A percentile compares a stretch with the other conserved stretches of the same genome.
These are phyloP conservation scores for Suillus ampliporus DNA, from an alignment of 768 basidiomycete species.

Conservation along the genomic window DNA sequence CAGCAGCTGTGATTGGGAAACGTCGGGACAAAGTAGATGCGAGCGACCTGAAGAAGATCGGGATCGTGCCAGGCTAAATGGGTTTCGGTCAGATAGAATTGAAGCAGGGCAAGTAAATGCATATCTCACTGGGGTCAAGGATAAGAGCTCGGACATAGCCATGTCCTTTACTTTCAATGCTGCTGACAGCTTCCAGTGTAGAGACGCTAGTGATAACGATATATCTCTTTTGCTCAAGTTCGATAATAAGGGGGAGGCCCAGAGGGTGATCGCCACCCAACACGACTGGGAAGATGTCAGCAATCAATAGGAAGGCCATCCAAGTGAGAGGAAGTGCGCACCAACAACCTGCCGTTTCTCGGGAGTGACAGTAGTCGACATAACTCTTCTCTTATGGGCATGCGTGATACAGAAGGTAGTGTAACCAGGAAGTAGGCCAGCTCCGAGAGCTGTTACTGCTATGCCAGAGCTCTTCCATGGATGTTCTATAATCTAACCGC, in stretches of 20 bases:
- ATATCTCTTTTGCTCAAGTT: slow-evolving; percentile 79
- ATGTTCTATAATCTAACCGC: slow-evolving; percentile 59
- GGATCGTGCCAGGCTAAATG: slow-evolving; percentile 68
- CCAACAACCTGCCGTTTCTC: slow-evolving; percentile 55
- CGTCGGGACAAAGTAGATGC: slow-evolving; percentile 79
- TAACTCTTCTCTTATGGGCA: slow-evolving; percentile 28
- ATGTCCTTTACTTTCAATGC: slow-evolving; percentile 65
- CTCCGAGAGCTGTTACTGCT: slow-evolving; percentile 61
- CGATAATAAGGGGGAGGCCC: slow-evolving; percentile 72
- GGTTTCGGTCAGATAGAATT: slow-evolving; percentile 15
- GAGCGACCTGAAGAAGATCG: slow-evolving; percentile 81
- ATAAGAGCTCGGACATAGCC: slow-evolving; percentile 85
- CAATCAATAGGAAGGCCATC: neutral
- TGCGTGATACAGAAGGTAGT: slow-evolving; percentile 30
- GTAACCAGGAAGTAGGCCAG: slow-evolving; percentile 67
- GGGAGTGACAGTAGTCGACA: slow-evolving; percentile 33
- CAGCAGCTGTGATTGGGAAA: slow-evolving; percentile 78
- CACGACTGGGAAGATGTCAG: slow-evolving; percentile 54
- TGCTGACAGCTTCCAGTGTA: slow-evolving; percentile 65
- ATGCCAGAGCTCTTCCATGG: slow-evolving; percentile 66
- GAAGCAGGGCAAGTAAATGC: slow-evolving; percentile 18
- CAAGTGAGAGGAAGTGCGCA: slow-evolving; percentile 24
- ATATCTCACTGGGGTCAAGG: slow-evolving; percentile 78
- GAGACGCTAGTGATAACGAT: slow-evolving; percentile 84
- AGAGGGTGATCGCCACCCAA: slow-evolving; percentile 81